phyloP scores from a whole-genome alignment of 352 stramenopile genomes.

The Globisporangium spiculum region DNA sequence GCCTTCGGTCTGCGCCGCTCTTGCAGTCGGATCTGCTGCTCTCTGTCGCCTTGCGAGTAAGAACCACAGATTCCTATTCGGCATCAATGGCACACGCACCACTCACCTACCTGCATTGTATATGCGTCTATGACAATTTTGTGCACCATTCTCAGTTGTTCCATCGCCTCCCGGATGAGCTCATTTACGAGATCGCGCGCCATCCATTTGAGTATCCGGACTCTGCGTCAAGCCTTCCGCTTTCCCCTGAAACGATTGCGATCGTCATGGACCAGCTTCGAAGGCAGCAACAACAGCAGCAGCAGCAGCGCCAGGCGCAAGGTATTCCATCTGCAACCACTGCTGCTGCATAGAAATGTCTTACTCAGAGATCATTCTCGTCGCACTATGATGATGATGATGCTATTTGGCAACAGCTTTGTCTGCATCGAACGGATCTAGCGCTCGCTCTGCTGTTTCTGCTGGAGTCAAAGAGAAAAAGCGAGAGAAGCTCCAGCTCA shows the following conservation, averaged over 20 bases:
- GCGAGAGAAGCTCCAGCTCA: constrained; percentile 3
- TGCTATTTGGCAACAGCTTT: constrained; percentile 5
- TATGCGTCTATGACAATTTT: constrained; percentile 2
- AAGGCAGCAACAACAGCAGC: constrained; percentile 25
- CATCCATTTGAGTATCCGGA: constrained; percentile 81
- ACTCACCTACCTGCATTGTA: background rate
- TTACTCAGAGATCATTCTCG: background rate
- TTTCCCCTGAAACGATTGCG: constrained; percentile 47
- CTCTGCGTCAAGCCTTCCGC: constrained; percentile 46
- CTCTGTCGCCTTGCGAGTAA: constrained; percentile 74
- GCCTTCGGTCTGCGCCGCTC: constrained; percentile 73
- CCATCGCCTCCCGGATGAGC: constrained; percentile 80
- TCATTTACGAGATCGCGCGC: constrained; percentile 83
- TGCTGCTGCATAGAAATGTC: constrained; percentile 7
- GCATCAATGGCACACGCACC: background rate
- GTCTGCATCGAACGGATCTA: background rate
- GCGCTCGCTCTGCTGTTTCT: constrained; percentile 1
- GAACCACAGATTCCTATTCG: background rate
- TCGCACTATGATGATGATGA: background rate
- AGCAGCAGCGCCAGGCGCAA: constrained; percentile 5
- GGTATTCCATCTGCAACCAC: constrained; percentile 8
- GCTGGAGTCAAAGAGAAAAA: constrained; percentile 8
- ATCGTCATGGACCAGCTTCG: constrained; percentile 45
- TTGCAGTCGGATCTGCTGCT: constrained; percentile 84
- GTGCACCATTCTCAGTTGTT: constrained; percentile 43